Conservation (phyloP, 1,139 yeast genomes). For the Meyerozyma athensensis region DNA sequence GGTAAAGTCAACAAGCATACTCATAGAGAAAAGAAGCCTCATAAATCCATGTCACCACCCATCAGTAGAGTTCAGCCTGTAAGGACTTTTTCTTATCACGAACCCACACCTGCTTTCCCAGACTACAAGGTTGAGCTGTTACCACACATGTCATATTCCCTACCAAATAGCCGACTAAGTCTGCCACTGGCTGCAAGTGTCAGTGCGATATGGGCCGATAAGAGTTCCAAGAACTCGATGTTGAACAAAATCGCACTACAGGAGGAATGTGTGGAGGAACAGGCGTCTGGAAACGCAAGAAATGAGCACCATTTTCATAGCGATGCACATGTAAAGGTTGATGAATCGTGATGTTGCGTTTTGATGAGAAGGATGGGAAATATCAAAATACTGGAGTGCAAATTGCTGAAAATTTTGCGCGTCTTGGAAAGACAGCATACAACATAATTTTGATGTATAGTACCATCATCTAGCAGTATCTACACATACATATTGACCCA, state of each 20-base stretch:
- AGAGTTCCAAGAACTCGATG: constrained; percentile 16
- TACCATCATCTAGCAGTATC: no score
- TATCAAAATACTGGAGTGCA: no score
- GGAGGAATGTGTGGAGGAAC: constrained; percentile 33
- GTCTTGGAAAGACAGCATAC: no score
- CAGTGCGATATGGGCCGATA: constrained; percentile 6
- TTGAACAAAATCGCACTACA: constrained; percentile 37
- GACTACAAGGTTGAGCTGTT: constrained; percentile 1
- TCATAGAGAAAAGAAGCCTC: not conserved
- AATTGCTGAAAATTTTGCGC: no score
- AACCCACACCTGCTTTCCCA: not conserved
- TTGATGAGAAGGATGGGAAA: no score
- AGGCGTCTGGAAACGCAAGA: not conserved
- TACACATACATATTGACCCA: no score
- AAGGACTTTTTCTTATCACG: not conserved
- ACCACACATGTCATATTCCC: not conserved
- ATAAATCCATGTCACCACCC: constrained; percentile 2
- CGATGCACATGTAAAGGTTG: no score
- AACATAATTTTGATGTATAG: no score
- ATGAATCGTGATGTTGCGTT: no score
- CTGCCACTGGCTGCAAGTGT: not conserved
- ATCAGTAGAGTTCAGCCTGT: not conserved
- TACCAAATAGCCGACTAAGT: not conserved
- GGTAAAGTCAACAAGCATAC: not conserved
- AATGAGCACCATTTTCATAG: not conserved